A percentile compares a stretch with the other conserved stretches of the same genome.
These are phyloP conservation scores for Cephalotrichum gorgonifer DNA, from an alignment of 2,329 filamentous ascomycete species.

Conservation along the genomic window DNA sequence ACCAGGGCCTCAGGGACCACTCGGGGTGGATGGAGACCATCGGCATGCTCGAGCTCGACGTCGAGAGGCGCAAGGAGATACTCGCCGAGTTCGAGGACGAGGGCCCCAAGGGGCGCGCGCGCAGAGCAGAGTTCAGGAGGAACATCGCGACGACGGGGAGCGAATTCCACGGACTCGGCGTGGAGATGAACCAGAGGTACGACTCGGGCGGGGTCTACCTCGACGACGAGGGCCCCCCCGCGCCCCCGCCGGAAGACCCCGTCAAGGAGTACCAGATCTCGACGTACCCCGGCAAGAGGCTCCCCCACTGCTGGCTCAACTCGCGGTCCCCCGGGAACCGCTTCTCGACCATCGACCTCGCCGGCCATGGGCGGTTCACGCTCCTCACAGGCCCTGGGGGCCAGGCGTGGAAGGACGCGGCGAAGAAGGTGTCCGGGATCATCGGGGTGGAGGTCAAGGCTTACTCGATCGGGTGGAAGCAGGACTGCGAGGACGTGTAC, in stretches of 20 bases:
- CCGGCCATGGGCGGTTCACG: slow-evolving; percentile 41
- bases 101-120: slow-evolving; percentile 22
- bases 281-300: slow-evolving; percentile 47
- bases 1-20: slow-evolving; percentile 45
- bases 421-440: slow-evolving; percentile 20
- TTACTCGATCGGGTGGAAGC: slow-evolving; percentile 43
- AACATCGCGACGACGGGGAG: slow-evolving; percentile 30
- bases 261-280: slow-evolving; percentile 30
- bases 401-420: slow-evolving; percentile 40
- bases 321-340: slow-evolving; percentile 28
- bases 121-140: slow-evolving; percentile 26
- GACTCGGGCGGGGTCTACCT: slow-evolving; percentile 30
- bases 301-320: slow-evolving; percentile 58
- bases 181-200: slow-evolving; percentile 51
- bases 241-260: slow-evolving; percentile 21
- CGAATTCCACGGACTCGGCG: slow-evolving; percentile 45
- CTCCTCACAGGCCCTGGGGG: slow-evolving; percentile 47
- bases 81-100: slow-evolving; percentile 29
- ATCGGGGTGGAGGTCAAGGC: slow-evolving; percentile 35
- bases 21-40: slow-evolving; percentile 31
- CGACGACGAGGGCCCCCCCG: slow-evolving; percentile 25
- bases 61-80: slow-evolving; percentile 24
- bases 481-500: slow-evolving; percentile 53
- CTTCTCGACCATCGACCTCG: slow-evolving; percentile 51
- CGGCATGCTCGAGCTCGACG: slow-evolving; percentile 26